Conservation (phyloP, 78 protist genomes). For the Chrysochromulina parva region DNA sequence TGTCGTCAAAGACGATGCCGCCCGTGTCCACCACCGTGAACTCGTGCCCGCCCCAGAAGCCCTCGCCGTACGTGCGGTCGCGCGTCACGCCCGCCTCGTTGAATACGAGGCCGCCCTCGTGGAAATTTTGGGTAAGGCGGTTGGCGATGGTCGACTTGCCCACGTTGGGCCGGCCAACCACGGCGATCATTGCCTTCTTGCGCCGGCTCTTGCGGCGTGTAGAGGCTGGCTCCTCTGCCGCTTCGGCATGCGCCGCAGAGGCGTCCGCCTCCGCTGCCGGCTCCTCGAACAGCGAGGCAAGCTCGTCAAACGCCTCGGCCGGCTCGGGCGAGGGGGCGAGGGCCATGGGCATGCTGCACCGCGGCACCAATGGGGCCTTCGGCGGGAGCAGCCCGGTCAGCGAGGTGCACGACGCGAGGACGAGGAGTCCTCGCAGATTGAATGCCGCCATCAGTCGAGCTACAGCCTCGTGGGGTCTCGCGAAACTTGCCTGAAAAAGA, state of each 20-base stretch:
- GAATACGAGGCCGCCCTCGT: neutral
- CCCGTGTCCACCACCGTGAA: conserved; percentile 69
- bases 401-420: too few relatives aligned
- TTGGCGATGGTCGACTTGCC: conserved; percentile 73
- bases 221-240: conserved; percentile 20
- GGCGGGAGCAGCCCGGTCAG: too few relatives aligned
- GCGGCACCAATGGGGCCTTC: too few relatives aligned
- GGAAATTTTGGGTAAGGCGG: neutral
- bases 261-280: too few relatives aligned
- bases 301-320: too few relatives aligned
- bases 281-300: too few relatives aligned
- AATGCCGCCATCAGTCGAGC: too few relatives aligned
- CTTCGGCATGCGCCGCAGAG: neutral
- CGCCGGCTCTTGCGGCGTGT: neutral
- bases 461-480: too few relatives aligned
- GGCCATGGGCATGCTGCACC: too few relatives aligned
- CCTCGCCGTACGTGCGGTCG: neutral
- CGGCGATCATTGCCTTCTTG: conserved; percentile 20
- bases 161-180: conserved; percentile 77
- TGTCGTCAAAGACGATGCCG: conserved; percentile 57
- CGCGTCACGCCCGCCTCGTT: conserved; percentile 15
- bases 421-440: too few relatives aligned
- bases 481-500: too few relatives aligned
- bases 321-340: too few relatives aligned
- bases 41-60: neutral